Conservation (phyloP, 2,329 filamentous ascomycete genomes). For the Colletotrichum lini region DNA sequence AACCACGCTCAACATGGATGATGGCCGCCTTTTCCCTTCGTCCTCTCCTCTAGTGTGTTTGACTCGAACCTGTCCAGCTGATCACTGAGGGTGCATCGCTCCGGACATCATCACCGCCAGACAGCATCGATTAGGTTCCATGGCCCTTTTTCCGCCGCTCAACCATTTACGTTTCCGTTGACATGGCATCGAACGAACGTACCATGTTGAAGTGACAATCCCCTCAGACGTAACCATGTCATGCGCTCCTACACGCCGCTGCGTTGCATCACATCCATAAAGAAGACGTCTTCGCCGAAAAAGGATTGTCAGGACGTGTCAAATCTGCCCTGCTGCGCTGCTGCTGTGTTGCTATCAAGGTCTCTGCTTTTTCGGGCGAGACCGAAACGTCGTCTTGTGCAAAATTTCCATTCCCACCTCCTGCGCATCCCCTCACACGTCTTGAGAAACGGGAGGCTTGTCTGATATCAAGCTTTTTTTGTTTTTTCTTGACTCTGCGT, state of each 20-base stretch:
- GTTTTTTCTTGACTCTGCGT: too few species aligned
- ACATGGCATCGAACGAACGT: background rate
- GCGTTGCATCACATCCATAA: background rate
- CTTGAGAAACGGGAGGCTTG: background rate
- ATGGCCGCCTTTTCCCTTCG: background rate
- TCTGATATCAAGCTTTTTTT: slow-evolving; percentile 8
- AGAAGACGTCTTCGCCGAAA: background rate
- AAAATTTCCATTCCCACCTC: background rate
- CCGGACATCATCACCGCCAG: too few species aligned
- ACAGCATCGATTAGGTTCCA: background rate
- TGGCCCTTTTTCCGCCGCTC: background rate
- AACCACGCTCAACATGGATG: background rate
- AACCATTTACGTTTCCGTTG: background rate
- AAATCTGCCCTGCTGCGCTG: background rate
- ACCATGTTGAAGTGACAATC: background rate
- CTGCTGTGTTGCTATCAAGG: background rate
- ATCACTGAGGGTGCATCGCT: slow-evolving; percentile 3
- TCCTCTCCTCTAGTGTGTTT: background rate
- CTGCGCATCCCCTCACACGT: background rate
- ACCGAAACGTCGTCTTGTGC: too few species aligned
- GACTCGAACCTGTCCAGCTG: background rate
- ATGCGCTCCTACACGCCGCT: background rate
- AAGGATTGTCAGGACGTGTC: background rate
- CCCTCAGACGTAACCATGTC: background rate
- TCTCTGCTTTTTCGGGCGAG: background rate